Percentiles rank a stretch among this genome's conserved stretches.
Conservation (phyloP, 208 protist genomes). For the Leishmania lainsoni region DNA sequence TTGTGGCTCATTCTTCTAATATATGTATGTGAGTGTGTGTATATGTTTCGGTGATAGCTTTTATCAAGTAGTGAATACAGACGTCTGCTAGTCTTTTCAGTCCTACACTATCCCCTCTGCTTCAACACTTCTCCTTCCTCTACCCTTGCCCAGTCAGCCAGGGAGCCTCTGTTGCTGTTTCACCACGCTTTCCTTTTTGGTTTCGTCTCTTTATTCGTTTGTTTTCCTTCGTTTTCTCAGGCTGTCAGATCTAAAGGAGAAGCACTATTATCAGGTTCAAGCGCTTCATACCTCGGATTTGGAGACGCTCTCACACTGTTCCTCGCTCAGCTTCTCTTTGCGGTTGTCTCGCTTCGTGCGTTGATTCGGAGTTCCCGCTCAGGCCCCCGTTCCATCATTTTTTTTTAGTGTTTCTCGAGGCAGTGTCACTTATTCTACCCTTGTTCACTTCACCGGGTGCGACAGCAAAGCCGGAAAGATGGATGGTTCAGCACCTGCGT, state of each 20-base stretch:
- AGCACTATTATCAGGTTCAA: too few relatives aligned
- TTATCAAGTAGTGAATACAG: not conserved
- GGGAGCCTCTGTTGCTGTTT: not conserved
- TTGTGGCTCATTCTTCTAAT: not conserved
- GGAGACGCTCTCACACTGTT: too few relatives aligned
- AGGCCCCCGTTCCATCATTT: not conserved
- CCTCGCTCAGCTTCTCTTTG: too few relatives aligned
- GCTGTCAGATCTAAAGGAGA: too few relatives aligned
- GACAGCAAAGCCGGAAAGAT: not conserved
- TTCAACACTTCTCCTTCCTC: not conserved
- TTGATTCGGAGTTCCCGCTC: not conserved
- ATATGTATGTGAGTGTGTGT: not conserved
- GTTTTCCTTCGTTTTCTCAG: not conserved
- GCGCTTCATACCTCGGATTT: too few relatives aligned
- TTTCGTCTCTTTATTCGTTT: not conserved
- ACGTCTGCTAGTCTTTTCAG: not conserved
- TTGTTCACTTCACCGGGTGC: not conserved
- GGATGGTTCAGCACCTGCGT: not conserved
- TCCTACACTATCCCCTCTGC: not conserved
- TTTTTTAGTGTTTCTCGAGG: not conserved
- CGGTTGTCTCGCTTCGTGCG: too few relatives aligned
- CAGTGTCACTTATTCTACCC: not conserved
- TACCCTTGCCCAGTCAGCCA: not conserved
- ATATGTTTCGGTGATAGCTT: not conserved
- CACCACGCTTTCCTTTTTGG: not conserved